Evolutionary conservation across 106 monocot species (phyloP), one percentile per base, ranked within the genome.

Genomic region (Triglochin maritima): DNA sequence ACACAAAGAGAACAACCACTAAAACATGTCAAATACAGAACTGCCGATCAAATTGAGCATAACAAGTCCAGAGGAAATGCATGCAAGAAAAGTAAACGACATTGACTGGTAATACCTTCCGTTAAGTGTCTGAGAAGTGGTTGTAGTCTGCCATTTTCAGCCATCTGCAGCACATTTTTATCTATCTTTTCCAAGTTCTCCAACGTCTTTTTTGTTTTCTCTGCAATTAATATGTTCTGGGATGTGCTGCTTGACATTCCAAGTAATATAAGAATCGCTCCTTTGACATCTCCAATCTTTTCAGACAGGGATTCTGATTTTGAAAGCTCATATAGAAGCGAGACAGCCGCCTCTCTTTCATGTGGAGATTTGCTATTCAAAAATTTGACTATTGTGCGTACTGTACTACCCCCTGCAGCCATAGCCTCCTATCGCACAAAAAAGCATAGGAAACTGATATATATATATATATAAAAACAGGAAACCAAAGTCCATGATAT

Each of bases 151-250:
- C 91, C 96, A 82, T 78, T 98, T 75, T 98, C 91, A 72, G 96
- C 96, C 96, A 98, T 98, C 72, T 84, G 83, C 70, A 76, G 79
- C 49, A 98, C 88, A 81, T 91, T 91, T 60, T 72, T 84, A 67
- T 86, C 88, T 59, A 64, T 81, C 41, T 64, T 85, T 67, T 88
- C 96, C 69, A 98, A 53, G 78, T 92, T 98, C 58, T 86, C 80
- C 61, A 98, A 59, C 50, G 78, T 88, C 65, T 81, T 81, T 48
- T 82, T 86, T 59, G 91, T 88, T 77, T 53, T 86, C 64, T 88
- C 81, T 54, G 84, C 71, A 46, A 67, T 77, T 46, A 75, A 74
- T 5, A 77, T 9, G 46, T 88, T 83, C 65, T 88, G 84, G 17
- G 88, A 84, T 45, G 83, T 80, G 60, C 84, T 88, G 63, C 91